Conservation (phyloP, 202 grass and related monocot genomes). For the Brachypodium distachyon region DNA sequence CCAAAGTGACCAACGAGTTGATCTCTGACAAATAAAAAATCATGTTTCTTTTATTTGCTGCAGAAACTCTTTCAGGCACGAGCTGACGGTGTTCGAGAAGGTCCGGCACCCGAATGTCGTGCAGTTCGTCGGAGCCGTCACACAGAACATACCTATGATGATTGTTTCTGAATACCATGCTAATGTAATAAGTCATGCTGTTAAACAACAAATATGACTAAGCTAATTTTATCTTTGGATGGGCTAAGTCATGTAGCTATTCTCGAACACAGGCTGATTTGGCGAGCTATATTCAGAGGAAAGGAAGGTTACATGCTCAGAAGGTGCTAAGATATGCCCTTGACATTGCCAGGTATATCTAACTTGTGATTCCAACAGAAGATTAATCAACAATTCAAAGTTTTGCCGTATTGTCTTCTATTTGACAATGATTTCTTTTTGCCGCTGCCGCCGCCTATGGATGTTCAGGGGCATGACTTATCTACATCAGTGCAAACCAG, state of each 20-base stretch:
- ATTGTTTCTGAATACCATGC: constrained; percentile 78
- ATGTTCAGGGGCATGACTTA: constrained; percentile 90
- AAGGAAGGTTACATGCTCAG: constrained; percentile 62
- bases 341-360: constrained; percentile 79
- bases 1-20: not conserved
- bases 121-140: constrained; percentile 93
- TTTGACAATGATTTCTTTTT: not conserved
- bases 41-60: not conserved
- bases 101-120: constrained; percentile 88
- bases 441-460: not conserved
- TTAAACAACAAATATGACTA: not conserved
- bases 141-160: constrained; percentile 97
- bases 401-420: not conserved
- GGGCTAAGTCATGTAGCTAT: not conserved
- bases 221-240: not conserved
- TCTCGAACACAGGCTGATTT: constrained; percentile 57
- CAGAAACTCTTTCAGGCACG: constrained; percentile 86
- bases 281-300: constrained; percentile 69
- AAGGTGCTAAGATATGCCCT: constrained; percentile 89
- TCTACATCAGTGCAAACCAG: constrained; percentile 93
- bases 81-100: constrained; percentile 80
- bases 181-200: constrained; percentile 27
- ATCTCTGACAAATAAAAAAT: not conserved
- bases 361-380: not conserved
- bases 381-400: not conserved